These are phyloP conservation scores for Cystobasidium tubakii DNA, from an alignment of 768 basidiomycete genomes.

Conservation along the genomic window DNA sequence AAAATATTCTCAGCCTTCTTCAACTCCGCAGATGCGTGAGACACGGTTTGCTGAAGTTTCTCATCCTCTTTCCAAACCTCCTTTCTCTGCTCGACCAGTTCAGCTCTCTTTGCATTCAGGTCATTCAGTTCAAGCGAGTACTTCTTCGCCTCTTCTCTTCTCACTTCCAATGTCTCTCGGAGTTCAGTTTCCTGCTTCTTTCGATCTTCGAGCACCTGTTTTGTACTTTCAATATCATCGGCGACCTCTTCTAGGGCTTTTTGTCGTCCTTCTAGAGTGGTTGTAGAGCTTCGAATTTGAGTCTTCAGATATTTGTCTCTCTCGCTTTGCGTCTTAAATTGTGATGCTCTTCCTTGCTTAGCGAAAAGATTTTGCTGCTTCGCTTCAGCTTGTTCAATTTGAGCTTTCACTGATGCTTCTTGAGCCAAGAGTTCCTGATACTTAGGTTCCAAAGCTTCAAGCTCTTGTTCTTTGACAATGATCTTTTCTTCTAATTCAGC, in stretches of 20 bases:
- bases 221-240: slow-evolving; percentile 45
- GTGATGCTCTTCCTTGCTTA: slow-evolving; percentile 81
- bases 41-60: slow-evolving; percentile 70
- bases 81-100: background rate
- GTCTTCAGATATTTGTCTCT: slow-evolving; percentile 73
- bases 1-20: slow-evolving; percentile 70
- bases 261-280: slow-evolving; percentile 57
- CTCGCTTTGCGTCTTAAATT: slow-evolving; percentile 74
- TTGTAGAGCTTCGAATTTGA: slow-evolving; percentile 66
- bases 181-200: slow-evolving; percentile 55
- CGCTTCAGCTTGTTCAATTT: slow-evolving; percentile 67
- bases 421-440: slow-evolving; percentile 60
- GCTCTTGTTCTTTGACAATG: slow-evolving; percentile 58
- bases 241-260: slow-evolving; percentile 57
- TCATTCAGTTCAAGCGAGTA: slow-evolving; percentile 57
- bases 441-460: slow-evolving; percentile 63
- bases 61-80: slow-evolving; percentile 93
- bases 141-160: slow-evolving; percentile 58
- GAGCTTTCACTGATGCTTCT: slow-evolving; percentile 54
- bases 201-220: slow-evolving; percentile 53
- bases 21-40: slow-evolving; percentile 72
- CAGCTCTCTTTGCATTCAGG: slow-evolving; percentile 61
- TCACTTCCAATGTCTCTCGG: slow-evolving; percentile 56
- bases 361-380: slow-evolving; percentile 69
- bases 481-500: slow-evolving; percentile 60